These are phyloP conservation scores for Phaeosphaeria sp. DNA, from an alignment of 2,329 filamentous ascomycete species.

Conservation along the genomic window DNA sequence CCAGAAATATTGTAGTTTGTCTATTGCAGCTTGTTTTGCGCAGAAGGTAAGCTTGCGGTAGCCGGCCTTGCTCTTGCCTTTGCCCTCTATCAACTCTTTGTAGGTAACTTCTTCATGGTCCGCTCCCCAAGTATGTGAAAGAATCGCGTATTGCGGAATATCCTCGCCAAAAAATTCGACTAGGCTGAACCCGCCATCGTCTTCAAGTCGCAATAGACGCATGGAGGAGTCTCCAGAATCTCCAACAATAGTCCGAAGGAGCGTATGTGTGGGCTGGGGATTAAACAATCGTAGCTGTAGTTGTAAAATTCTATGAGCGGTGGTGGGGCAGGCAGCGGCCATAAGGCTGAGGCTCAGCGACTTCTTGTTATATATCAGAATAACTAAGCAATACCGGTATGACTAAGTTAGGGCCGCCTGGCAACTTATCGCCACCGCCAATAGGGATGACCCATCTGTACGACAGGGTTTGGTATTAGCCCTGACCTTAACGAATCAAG, in stretches of 20 bases:
- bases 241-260: too few relatives aligned
- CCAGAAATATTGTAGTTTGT: conserved; percentile 6
- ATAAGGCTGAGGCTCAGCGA: too few relatives aligned
- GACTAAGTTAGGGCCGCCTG: too few relatives aligned
- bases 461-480: neutral
- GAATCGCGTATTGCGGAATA: conserved; percentile 1
- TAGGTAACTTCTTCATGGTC: conserved; percentile 6
- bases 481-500: too few relatives aligned
- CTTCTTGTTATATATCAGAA: too few relatives aligned
- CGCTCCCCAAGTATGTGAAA: conserved; percentile 6
- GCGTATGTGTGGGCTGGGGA: too few relatives aligned
- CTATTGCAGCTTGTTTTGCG: conserved; percentile 2
- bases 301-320: too few relatives aligned
- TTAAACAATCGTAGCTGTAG: too few relatives aligned
- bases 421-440: too few relatives aligned
- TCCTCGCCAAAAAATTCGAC: neutral
- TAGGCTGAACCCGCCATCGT: neutral
- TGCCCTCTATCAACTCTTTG: neutral
- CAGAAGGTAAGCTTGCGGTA: conserved; percentile 5
- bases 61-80: neutral
- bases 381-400: too few relatives aligned
- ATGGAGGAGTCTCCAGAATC: too few relatives aligned
- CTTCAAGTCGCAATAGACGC: neutral
- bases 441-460: neutral
- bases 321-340: too few relatives aligned